Evolutionary conservation across 352 stramenopile genomes (phyloP).

Genomic region (Phytophthora lateralis): DNA sequence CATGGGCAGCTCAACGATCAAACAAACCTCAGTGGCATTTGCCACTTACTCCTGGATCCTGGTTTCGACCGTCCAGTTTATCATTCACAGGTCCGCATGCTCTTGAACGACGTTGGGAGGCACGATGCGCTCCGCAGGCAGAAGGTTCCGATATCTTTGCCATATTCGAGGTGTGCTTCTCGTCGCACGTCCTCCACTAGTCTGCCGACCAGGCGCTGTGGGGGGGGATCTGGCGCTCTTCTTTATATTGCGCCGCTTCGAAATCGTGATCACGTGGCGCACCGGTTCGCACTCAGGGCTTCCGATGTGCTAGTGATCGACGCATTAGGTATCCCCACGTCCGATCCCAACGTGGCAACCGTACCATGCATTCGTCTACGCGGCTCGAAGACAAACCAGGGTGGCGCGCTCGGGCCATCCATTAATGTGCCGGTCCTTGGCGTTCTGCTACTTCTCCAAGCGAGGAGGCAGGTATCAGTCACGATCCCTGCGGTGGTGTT

Average conservation of each 20-base stretch:
- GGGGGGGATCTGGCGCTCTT: too few relatives aligned
- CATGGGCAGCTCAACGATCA: conserved; percentile 3
- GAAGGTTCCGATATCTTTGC: background rate
- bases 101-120: background rate
- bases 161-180: background rate
- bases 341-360: background rate
- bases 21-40: background rate
- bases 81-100: conserved; percentile 11
- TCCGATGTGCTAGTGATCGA: background rate
- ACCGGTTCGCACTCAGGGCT: conserved; percentile 3
- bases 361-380: background rate
- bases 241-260: too few relatives aligned
- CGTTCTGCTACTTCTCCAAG: background rate
- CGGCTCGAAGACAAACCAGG: conserved; percentile 16
- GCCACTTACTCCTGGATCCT: background rate
- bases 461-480: background rate
- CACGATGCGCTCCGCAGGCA: background rate
- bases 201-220: background rate
- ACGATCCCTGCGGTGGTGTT: conserved; percentile 1
- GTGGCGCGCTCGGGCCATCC: background rate
- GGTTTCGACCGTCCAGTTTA: background rate
- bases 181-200: background rate
- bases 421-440: conserved; percentile 1
- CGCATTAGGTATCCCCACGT: background rate
- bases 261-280: too few relatives aligned